A percentile compares a stretch with the other conserved stretches of the same genome.
phyloP scores from a whole-genome alignment of 805 yeast species.

The Starmerella powellii region DNA sequence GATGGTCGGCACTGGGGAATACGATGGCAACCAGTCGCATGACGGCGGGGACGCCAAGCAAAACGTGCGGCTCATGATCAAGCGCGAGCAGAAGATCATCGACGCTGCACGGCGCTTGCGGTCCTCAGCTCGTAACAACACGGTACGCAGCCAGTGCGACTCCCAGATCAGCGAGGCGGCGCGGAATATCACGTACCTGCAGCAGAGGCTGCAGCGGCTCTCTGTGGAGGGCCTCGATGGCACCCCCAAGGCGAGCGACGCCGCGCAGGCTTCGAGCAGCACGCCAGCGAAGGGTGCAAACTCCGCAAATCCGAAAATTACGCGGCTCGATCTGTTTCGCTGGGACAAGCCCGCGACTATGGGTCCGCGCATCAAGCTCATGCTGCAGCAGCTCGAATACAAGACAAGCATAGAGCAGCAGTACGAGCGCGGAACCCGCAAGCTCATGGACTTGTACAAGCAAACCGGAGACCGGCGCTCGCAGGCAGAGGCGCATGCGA shows the following conservation, averaged over 20 bases:
- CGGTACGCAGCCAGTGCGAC: slow-evolving; percentile 83
- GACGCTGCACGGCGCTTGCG: slow-evolving; percentile 75
- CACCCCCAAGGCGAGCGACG: slow-evolving; percentile 2
- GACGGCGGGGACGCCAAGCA: slow-evolving; percentile 25
- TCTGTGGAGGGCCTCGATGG: not conserved
- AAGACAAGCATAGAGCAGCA: slow-evolving; percentile 90
- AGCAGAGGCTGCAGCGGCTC: slow-evolving; percentile 54
- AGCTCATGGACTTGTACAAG: slow-evolving; percentile 71
- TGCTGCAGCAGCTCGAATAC: slow-evolving; percentile 90
- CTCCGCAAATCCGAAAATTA: slow-evolving; percentile 13
- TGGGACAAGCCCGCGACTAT: slow-evolving; percentile 80
- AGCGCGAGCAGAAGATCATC: slow-evolving; percentile 75
- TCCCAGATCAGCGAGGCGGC: slow-evolving; percentile 83
- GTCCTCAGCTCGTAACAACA: slow-evolving; percentile 63
- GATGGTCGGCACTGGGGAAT: not conserved
- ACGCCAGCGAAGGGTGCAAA: slow-evolving; percentile 24
- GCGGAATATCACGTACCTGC: slow-evolving; percentile 77
- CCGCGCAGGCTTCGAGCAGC: slow-evolving; percentile 30
- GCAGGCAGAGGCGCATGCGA: slow-evolving; percentile 80
- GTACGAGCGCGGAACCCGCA: slow-evolving; percentile 84
- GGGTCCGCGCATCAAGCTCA: slow-evolving; percentile 87
- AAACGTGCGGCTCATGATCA: slow-evolving; percentile 76
- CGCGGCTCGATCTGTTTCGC: slow-evolving; percentile 56
- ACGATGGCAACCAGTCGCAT: not conserved
- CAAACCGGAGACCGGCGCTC: slow-evolving; percentile 83